These are phyloP conservation scores for Elaeis guineensis DNA, from an alignment of 176 grass and related monocot species.

Conservation along the genomic window DNA sequence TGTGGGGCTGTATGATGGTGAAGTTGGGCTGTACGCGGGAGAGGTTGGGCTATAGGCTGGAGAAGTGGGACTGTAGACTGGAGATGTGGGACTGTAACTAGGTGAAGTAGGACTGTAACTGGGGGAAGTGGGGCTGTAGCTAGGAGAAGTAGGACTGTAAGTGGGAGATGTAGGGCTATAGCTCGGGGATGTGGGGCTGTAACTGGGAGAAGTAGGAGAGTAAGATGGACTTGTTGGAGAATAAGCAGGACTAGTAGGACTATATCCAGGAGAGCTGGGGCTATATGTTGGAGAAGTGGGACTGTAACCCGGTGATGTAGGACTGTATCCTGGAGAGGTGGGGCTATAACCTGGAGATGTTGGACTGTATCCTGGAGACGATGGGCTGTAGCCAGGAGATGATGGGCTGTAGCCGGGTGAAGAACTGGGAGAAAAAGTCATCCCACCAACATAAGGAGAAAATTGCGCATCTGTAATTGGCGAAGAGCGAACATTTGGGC, in stretches of 20 bases:
- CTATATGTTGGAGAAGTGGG: conserved; percentile 1
- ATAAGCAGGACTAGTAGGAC: conserved; percentile 50
- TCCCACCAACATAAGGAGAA: conserved; percentile 86
- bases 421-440: conserved; percentile 74
- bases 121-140: conserved; percentile 50
- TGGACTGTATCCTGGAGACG: conserved; percentile 53
- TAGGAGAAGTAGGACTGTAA: conserved; percentile 60
- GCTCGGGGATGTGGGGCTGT: conserved; percentile 52
- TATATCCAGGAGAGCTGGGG: conserved; percentile 20
- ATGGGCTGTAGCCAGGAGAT: conserved; percentile 60
- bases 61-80: conserved; percentile 42
- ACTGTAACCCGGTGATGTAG: conserved; percentile 5
- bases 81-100: conserved; percentile 43
- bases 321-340: conserved; percentile 12
- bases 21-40: conserved; percentile 35
- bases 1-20: conserved; percentile 40
- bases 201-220: conserved; percentile 47
- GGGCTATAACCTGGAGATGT: conserved; percentile 21
- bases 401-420: conserved; percentile 80
- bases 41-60: conserved; percentile 49
- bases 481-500: conserved; percentile 85
- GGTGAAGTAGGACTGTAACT: conserved; percentile 56
- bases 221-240: conserved; percentile 51
- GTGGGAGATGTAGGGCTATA: conserved; percentile 47
- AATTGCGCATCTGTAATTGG: conserved; percentile 82